Percentiles rank a stretch among this genome's conserved stretches.
phyloP scores from a whole-genome alignment of 345 rosid genomes.

The Ricinus communis region DNA sequence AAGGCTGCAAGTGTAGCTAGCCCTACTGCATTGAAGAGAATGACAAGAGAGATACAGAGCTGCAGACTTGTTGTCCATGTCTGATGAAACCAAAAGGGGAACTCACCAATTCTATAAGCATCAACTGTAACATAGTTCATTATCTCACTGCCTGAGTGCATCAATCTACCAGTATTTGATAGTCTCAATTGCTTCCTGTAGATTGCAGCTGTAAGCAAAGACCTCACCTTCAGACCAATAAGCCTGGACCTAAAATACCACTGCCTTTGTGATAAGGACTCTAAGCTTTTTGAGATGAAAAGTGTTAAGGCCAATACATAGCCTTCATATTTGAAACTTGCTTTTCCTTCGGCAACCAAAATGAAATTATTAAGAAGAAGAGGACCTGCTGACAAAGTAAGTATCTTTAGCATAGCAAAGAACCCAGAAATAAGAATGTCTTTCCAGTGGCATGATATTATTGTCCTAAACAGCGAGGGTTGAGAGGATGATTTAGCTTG shows the following conservation, averaged over 20 bases:
- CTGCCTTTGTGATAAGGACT: constrained; percentile 87
- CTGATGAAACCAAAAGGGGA: constrained; percentile 95
- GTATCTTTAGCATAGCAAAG: constrained; percentile 76
- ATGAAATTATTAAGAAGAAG: constrained; percentile 84
- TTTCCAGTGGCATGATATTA: constrained; percentile 57
- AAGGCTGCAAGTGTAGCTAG: constrained; percentile 82
- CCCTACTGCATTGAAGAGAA: constrained; percentile 81
- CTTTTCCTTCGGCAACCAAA: constrained; percentile 79
- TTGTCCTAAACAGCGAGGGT: constrained; percentile 58
- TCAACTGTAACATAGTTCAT: constrained; percentile 91
- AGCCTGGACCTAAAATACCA: constrained; percentile 88
- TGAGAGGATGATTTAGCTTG: constrained; percentile 37
- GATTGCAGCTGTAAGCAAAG: constrained; percentile 75
- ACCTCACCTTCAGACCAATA: constrained; percentile 73
- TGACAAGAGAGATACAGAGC: constrained; percentile 66
- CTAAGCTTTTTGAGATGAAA: constrained; percentile 59
- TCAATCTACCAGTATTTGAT: constrained; percentile 67
- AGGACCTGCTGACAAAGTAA: constrained; percentile 80
- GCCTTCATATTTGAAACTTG: constrained; percentile 67
- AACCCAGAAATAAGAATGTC: constrained; percentile 74
- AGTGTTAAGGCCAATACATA: constrained; percentile 59
- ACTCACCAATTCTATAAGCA: constrained; percentile 91
- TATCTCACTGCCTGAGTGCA: constrained; percentile 86
- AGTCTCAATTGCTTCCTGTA: constrained; percentile 80
- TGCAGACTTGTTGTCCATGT: constrained; percentile 90